Evolutionary conservation across 345 rosid species (phyloP).

Genomic region (Populus deltoides): DNA sequence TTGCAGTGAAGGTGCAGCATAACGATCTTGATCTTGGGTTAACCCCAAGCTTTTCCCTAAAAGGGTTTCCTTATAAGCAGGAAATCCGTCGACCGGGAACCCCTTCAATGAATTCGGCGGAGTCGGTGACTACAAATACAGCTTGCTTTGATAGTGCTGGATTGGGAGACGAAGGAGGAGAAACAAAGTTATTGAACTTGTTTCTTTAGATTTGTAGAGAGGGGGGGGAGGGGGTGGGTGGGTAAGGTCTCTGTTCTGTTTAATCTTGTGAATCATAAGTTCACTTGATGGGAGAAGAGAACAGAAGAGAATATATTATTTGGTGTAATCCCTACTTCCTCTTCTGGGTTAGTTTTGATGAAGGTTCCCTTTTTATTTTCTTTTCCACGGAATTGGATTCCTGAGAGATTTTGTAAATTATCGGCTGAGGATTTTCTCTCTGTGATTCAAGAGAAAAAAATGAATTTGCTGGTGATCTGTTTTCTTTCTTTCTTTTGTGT

Average conservation of each 20-base stretch:
- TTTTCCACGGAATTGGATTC: slow-evolving; percentile 26
- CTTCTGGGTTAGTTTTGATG: not conserved
- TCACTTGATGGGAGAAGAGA: slow-evolving; percentile 9
- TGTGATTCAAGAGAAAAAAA: slow-evolving; percentile 38
- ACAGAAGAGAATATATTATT: not conserved
- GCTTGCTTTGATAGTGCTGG: slow-evolving; percentile 46
- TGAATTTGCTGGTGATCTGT: slow-evolving; percentile 47
- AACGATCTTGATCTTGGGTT: slow-evolving; percentile 72
- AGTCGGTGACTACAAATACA: slow-evolving; percentile 54
- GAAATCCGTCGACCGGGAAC: slow-evolving; percentile 49
- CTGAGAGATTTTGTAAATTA: slow-evolving; percentile 48
- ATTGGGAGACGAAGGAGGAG: slow-evolving; percentile 35
- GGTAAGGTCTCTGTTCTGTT: slow-evolving; percentile 2
- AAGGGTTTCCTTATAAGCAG: slow-evolving; percentile 20
- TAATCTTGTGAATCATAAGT: slow-evolving; percentile 24
- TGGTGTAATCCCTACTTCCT: slow-evolving; percentile 15
- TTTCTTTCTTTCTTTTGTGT: not conserved
- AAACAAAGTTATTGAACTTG: slow-evolving; percentile 50
- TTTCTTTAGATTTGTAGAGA: slow-evolving; percentile 36
- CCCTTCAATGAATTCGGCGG: slow-evolving; percentile 90
- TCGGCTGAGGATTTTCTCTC: slow-evolving; percentile 59
- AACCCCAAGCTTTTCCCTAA: slow-evolving; percentile 34
- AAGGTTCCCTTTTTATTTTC: not conserved
- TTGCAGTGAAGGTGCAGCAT: slow-evolving; percentile 14
- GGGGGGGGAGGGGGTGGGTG: slow-evolving; percentile 20